Evolutionary conservation across 192 early-diverging fungal species (phyloP), one percentile per base, ranked within the genome.

Genomic region (Jimgerdemannia flammicorona): DNA sequence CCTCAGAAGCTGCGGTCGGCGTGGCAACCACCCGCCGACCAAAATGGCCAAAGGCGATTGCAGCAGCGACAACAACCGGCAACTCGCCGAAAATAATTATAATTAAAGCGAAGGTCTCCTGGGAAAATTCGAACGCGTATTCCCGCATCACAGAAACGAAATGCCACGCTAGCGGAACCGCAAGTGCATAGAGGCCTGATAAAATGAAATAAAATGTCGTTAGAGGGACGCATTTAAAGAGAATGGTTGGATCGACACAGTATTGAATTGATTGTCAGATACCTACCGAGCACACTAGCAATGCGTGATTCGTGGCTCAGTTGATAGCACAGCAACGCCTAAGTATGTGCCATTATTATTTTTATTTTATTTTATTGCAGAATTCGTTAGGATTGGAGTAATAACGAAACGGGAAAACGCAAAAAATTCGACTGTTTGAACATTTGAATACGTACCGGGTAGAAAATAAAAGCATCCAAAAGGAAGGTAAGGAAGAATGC

Each of bases 401-500:
- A 70, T 44, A 40, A 29, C 29, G 29, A 29, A 29, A 29, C 29
- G 29, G 29, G 29, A 29, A 29, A 3, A 40, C 39, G 40, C 14
- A 44, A 11, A 44, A 11, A 3, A 20, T 17, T n/a, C 49, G 63
- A 11, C 40, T 3, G 43, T 40, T 69, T 20, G 40, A 17, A 64
- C 4, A 70, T 69, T 63, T 49, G 14, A 8, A 44, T 19, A 29
- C 39, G 10, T 70, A 82, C 81, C n/a, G 81, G 81, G 65, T 82
- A 82, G 43, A 82, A 82, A 39, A 74, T 73, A 14, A 74, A 74
- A 49, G 77, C 81, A 70, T 82, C 78, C 6, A 82, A 59, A 19
- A 82, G 79, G 67, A 82, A 82, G 0, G 81, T 76, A 11, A 82
- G 68, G 18, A 82, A 82, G 9, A 82, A 42, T 41, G 78, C 80